Base-by-base conservation (phyloP, 805 yeast species). In the Candida loeiensis region DNA sequence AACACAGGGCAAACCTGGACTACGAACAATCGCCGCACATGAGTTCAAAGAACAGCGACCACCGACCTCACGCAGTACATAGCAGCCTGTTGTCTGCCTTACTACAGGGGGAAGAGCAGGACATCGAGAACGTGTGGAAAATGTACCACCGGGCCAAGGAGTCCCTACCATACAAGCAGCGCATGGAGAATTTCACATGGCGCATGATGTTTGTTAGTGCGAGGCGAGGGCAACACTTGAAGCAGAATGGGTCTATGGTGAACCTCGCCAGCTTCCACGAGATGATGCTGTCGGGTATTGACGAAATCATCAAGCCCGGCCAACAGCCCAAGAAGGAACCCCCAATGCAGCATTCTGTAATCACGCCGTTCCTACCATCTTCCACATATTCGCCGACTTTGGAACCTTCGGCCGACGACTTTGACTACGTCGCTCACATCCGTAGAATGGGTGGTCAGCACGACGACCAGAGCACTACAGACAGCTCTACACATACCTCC, bases 181-280 rank as follows among this genome's bases (percentile, higher is more conserved):
- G 96, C 37, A 83, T 89, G 80, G 87, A 85, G 54, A 89, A 89
- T 56, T 61, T 88, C 40, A 80, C 95, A 7, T 88, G 96, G 96
- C 66, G 96, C 44, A 74, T 88, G 78, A 82, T 88, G 90, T 77
- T 73, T 32, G 66, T 82, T 48, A 58, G 57, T 37, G 43, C 47
- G 40, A 24, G 20, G 24, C 22, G 42, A 37, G 36, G 34, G 14
- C 39, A 12, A 3, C 6, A 17, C 11, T 11, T n/a, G 26, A 18
- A n/a, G 7, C 14, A 6, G 3, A 33, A 33, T 15, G 27, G 11
- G 13, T 4, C 20, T 6, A 6, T 17, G 18, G 21, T 13, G 14
- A 30, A 17, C 21, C 18, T 30, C 18, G 21, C 6, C 6, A 18
- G 17, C 15, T 18, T 30, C 6, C 21, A 30, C 4, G 33, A 17